Evolutionary conservation across 192 early-diverging fungal species (phyloP).

Genomic region (Coemansia reversa): DNA sequence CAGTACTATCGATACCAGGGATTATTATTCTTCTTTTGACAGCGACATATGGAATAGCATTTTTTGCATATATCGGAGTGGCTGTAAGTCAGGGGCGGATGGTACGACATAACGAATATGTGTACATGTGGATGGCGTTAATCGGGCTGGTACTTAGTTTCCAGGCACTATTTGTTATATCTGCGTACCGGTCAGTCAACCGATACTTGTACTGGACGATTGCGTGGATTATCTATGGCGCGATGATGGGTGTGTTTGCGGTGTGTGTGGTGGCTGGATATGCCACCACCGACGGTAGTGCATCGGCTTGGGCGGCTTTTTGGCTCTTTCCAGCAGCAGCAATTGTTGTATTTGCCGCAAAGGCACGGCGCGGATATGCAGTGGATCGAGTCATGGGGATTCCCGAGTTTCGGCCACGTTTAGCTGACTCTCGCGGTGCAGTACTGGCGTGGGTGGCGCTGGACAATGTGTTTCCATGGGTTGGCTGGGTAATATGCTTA

Average conservation of each 20-base stretch:
- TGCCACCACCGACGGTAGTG: constrained; percentile 14
- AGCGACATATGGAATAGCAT: constrained; percentile 31
- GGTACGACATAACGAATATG: constrained; percentile 42
- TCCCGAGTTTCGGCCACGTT: constrained; percentile 44
- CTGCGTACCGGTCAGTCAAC: constrained; percentile 46
- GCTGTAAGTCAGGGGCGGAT: constrained; percentile 29
- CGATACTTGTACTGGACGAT: constrained; percentile 50
- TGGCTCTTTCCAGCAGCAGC: constrained; percentile 28
- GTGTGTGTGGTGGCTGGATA: constrained; percentile 44
- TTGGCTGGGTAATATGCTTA: constrained; percentile 28
- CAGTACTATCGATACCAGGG: constrained; percentile 50
- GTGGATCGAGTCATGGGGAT: constrained; percentile 57
- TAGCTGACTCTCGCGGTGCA: constrained; percentile 36
- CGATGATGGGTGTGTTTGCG: constrained; percentile 26
- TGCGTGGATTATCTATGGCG: constrained; percentile 47
- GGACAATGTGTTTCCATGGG: constrained; percentile 45
- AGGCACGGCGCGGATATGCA: constrained; percentile 51
- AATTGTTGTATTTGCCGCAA: constrained; percentile 36
- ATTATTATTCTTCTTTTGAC: constrained; percentile 33
- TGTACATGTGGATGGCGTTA: constrained; percentile 50
- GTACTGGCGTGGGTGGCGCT: constrained; percentile 33
- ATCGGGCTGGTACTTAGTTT: constrained; percentile 32
- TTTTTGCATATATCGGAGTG: constrained; percentile 50
- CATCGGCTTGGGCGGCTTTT: constrained; percentile 43
- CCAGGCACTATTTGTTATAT: constrained; percentile 54